These are phyloP conservation scores for Pseudogymnoascus sp. DNA, from an alignment of 2,329 filamentous ascomycete species.

Conservation along the genomic window DNA sequence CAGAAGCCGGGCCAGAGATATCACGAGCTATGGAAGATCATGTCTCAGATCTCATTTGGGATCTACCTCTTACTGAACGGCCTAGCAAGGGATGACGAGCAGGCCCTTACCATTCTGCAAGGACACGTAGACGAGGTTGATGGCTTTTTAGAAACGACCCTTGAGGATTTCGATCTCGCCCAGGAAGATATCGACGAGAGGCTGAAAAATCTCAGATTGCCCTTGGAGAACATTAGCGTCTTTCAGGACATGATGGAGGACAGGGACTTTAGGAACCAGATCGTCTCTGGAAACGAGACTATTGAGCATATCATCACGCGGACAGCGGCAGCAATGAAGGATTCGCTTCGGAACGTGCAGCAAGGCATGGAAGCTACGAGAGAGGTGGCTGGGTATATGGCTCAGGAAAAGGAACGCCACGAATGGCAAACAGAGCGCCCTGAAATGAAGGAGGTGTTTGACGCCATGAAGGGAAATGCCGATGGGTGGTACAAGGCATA, in stretches of 20 bases:
- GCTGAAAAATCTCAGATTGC: conserved; percentile 70
- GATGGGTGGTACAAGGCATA: conserved; percentile 84
- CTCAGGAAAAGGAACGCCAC: conserved; percentile 51
- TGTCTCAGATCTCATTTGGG: conserved; percentile 89
- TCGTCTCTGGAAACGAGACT: conserved; percentile 79
- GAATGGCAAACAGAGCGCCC: conserved; percentile 53
- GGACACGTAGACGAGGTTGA: conserved; percentile 91
- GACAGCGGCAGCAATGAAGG: conserved; percentile 66
- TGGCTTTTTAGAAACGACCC: conserved; percentile 75
- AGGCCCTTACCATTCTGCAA: conserved; percentile 83
- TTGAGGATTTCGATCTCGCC: conserved; percentile 76
- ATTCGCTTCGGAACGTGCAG: conserved; percentile 68
- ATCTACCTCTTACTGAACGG: conserved; percentile 79
- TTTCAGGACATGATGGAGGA: conserved; percentile 88
- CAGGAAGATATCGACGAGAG: conserved; percentile 71
- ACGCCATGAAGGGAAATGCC: conserved; percentile 86
- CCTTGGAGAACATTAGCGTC: conserved; percentile 70
- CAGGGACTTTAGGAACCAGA: conserved; percentile 68
- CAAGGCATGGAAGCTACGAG: conserved; percentile 69
- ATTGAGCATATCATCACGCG: conserved; percentile 84
- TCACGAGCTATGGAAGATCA: conserved; percentile 82
- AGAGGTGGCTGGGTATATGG: conserved; percentile 69
- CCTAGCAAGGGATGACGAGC: conserved; percentile 78
- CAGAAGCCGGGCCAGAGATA: conserved; percentile 66
- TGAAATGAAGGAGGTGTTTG: conserved; percentile 62